These are phyloP conservation scores for Priceomyces fermenticarens DNA, from an alignment of 805 yeast species.

Conservation along the genomic window DNA sequence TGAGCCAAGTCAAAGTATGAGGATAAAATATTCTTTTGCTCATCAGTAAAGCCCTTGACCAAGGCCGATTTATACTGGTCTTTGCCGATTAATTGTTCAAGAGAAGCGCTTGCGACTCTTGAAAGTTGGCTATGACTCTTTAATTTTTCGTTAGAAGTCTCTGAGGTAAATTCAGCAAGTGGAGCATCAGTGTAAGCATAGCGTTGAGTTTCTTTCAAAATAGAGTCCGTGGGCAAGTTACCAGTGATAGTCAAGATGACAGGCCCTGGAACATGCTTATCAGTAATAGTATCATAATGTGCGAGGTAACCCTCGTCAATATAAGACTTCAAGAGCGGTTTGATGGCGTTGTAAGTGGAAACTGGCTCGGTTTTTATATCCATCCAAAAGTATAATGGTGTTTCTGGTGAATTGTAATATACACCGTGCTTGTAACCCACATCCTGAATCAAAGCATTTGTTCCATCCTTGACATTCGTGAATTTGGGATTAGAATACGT, in stretches of 20 bases:
- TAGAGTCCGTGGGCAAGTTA: slow-evolving; percentile 47
- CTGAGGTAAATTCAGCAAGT: slow-evolving; percentile 26
- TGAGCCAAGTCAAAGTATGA: slow-evolving; percentile 44
- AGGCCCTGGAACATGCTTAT: slow-evolving; percentile 46
- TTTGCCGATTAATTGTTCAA: slow-evolving; percentile 27
- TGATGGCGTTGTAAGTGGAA: slow-evolving; percentile 45
- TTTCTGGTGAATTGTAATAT: slow-evolving; percentile 42
- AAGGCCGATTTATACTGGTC: slow-evolving; percentile 9
- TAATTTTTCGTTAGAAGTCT: slow-evolving; percentile 20
- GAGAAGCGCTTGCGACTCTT: slow-evolving; percentile 43
- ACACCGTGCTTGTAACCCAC: slow-evolving; percentile 24
- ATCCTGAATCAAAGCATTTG: slow-evolving; percentile 12
- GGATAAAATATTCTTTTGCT: slow-evolving; percentile 27
- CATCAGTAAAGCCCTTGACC: slow-evolving; percentile 26
- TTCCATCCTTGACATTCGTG: slow-evolving; percentile 5
- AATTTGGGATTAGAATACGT: slow-evolving; percentile 43
- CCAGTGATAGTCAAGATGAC: slow-evolving; percentile 67
- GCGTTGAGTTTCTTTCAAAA: slow-evolving; percentile 20
- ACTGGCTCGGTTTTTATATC: slow-evolving; percentile 60
- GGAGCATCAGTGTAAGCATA: slow-evolving; percentile 56
- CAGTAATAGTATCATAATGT: slow-evolving; percentile 36
- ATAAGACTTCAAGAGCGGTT: slow-evolving; percentile 45
- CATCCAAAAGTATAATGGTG: slow-evolving; percentile 58
- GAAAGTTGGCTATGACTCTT: slow-evolving; percentile 24
- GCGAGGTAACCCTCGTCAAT: slow-evolving; percentile 50